A percentile compares a stretch with the other conserved stretches of the same genome.
These are phyloP conservation scores for Beta lomatogona DNA, from an alignment of 179 eudicot species.

Conservation along the genomic window DNA sequence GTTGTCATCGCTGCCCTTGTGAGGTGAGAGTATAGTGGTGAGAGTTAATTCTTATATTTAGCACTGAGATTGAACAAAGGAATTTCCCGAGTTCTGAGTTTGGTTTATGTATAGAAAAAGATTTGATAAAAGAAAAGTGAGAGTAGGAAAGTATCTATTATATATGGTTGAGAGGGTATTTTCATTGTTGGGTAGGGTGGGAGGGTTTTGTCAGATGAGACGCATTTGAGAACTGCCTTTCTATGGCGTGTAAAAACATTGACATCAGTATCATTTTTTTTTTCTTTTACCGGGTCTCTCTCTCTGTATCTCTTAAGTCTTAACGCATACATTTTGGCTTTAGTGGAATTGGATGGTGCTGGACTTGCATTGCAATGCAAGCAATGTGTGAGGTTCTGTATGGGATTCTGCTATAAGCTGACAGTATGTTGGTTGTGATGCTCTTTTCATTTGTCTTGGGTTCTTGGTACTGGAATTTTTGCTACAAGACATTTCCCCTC, in stretches of 20 bases:
- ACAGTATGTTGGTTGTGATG: constrained; percentile 10
- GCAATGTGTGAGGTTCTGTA: constrained; percentile 11
- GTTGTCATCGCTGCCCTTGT: constrained; percentile 38
- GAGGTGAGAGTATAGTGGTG: neutral
- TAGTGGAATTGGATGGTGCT: constrained; percentile 8
- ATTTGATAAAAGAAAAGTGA: constrained; percentile 10
- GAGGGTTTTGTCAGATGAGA: constrained; percentile 21
- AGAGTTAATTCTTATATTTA: neutral
- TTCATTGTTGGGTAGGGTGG: constrained; percentile 69
- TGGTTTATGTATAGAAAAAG: neutral
- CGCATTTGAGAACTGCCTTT: neutral
- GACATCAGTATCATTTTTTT: constrained; percentile 3
- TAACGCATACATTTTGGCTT: neutral
- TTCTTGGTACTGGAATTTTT: neutral
- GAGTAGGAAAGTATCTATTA: neutral
- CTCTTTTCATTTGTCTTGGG: constrained; percentile 2
- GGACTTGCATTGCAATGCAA: constrained; percentile 21
- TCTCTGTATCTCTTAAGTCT: neutral
- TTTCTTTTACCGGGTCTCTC: constrained; percentile 32
- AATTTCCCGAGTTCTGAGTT: neutral
- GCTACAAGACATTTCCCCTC: too few relatives aligned
- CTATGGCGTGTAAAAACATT: constrained; percentile 2
- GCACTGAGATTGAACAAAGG: neutral
- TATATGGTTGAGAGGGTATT: constrained; percentile 55
- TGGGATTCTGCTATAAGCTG: constrained; percentile 8